Evolutionary conservation across 1,139 yeast genomes (phyloP), one percentile per base, ranked within the genome.

Genomic region (Schizosaccharomyces versatilis): DNA sequence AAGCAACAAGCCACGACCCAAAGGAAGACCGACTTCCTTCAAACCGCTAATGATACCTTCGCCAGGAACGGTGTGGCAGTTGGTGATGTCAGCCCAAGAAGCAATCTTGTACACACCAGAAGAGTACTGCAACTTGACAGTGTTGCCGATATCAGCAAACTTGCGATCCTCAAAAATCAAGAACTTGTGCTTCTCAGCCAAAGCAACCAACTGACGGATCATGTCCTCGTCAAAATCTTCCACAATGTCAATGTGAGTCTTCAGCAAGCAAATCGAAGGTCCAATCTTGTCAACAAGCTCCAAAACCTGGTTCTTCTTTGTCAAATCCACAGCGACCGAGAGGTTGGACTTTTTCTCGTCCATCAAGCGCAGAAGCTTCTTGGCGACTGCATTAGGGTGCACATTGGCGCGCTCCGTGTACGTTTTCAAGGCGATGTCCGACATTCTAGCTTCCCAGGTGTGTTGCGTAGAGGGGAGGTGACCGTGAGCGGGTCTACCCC

Each of bases 71-170:
- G 97, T 94, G 64, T 93, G 99, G 0, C 97, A 98, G 67, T 93
- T 93, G 54, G 97, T 88, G 59, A 93, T 84, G 65, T 93, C 96
- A 0, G 98, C 79, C 98, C 98, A 93, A 63, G 79, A 71, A 9
- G 94, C 93, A 59, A 90, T 90, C 65, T 77, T 78, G 71, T 78
- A 86, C 3, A 85, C 81, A 52, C 99, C 99, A 49, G 94, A 84
- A 47, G 81, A 72, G 68, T 90, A 93, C 69, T 93, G 99, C 48
- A 84, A 76, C 69, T 88, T 88, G 54, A 90, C 98, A 1, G 98
- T 93, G 64, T 86, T 85, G n/a, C 99, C 99, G 63, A 93, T 93
- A 68, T 93, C 99, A 38, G 98, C 98, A 69, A 93, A 93, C 71
- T 93, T 93, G 61, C 99, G 77, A 69, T 88, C 98, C 69, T 88